Base-by-base conservation (phyloP, 2,329 filamentous ascomycete species). In the Arthroderma uncinatum region DNA sequence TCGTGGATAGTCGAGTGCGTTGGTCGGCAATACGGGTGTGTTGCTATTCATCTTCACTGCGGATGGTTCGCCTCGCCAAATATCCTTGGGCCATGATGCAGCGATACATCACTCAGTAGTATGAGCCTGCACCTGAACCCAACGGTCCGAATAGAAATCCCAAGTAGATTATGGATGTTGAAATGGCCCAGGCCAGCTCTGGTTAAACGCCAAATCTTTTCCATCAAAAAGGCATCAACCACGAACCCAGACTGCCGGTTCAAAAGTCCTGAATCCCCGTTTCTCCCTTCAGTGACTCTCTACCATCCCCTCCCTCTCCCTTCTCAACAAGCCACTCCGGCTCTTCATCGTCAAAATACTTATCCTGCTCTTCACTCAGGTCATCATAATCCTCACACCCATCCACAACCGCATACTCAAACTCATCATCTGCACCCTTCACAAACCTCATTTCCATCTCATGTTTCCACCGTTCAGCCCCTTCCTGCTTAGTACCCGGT, bases 271-370 rank as follows among this genome's bases (percentile, higher is more conserved):
- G 85, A 21, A 89, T 70, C 0, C 86, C 86, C 19, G 85, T 89
- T 70, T 89, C 82, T 2, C 85, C 84, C 37, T 67, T 64, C 57
- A 70, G 58, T 21, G 7, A n/a, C 33, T 9, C 1, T 7, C 63
- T 5, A 58, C 57, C 25, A 60, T 63, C 10, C 64, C 61, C 39
- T 68, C 67, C 2, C 16, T 16, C 37, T 65, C 66, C 67, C 5
- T 71, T 73, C 54, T 76, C 77, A 39, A 75, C 74, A 30, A 79
- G 75, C 80, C 85, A 89, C 52, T 78, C 77, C 0, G 86, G 85
- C 63, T 87, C 84, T 74, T 95, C 86, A 4, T 83, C 82, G 21
- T 90, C 87, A 66, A 94, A 91, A 75, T 87, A 95, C 19, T 78
- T 78, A 37, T 95, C 88, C 69, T 92, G 79, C 62, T 80, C 78